Evolutionary conservation across 2,329 filamentous ascomycete genomes (phyloP).

Genomic region (Ascochyta clinopodiicola): DNA sequence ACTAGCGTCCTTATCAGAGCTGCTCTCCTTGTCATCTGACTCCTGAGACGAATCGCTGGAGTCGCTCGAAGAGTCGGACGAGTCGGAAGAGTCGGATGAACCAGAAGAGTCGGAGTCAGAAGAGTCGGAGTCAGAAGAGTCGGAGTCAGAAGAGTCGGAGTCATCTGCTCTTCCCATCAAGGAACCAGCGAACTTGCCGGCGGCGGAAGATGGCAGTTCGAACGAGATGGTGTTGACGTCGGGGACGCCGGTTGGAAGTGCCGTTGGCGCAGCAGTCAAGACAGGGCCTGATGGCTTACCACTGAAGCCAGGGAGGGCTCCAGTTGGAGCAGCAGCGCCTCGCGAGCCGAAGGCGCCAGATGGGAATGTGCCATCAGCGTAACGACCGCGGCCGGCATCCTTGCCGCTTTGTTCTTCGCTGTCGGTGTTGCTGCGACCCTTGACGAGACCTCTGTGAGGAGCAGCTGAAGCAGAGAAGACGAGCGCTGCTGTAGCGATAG

Average conservation of each 20-base stretch:
- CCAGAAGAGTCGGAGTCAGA: not conserved
- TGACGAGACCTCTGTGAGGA: conserved; percentile 13
- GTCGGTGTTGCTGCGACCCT: conserved; percentile 9
- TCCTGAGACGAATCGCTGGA: not conserved
- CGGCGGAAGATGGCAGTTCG: conserved; percentile 6
- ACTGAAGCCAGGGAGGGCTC: not conserved
- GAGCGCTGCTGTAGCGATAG: conserved; percentile 27
- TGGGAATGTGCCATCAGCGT: conserved; percentile 1
- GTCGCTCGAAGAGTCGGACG: not conserved
- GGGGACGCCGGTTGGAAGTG: conserved; percentile 2
- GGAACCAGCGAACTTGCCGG: not conserved
- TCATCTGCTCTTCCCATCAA: not conserved
- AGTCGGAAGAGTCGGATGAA: not conserved
- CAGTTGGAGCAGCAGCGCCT: conserved; percentile 14
- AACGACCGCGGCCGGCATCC: not conserved
- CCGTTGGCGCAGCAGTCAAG: not conserved
- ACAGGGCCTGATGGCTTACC: no score
- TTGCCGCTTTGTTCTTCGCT: not conserved
- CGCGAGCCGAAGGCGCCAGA: conserved; percentile 15
- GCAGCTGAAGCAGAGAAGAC: conserved; percentile 28
- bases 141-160: conserved; percentile 5
- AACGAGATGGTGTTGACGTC: conserved; percentile 16
- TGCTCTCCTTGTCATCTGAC: not conserved
- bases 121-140: not conserved
- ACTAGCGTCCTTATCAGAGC: not conserved